Evolutionary conservation across 2,329 filamentous ascomycete genomes (phyloP).

Genomic region (Lecanicillium sp.): DNA sequence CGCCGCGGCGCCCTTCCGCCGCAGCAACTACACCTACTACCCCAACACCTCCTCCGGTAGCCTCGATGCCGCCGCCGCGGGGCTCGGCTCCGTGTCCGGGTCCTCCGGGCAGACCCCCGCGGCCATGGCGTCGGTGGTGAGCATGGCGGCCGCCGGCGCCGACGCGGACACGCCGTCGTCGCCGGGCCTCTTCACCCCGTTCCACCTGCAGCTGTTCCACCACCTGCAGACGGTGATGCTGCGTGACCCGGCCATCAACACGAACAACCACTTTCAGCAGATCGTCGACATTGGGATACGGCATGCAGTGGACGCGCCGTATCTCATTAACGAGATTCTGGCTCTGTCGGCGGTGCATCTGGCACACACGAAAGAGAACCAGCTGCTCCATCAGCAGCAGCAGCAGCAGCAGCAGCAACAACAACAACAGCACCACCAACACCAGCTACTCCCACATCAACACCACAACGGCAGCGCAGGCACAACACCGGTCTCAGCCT

Average conservation of each 20-base stretch:
- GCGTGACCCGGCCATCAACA: conserved; percentile 17
- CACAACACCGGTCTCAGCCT: conserved; percentile 17
- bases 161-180: conserved; percentile 13
- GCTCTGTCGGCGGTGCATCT: conserved; percentile 39
- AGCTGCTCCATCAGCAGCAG: conserved; percentile 11
- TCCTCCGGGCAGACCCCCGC: no score
- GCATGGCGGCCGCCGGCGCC: conserved; percentile 13
- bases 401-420: conserved; percentile 1
- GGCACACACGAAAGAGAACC: conserved; percentile 19
- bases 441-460: no score
- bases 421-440: background rate
- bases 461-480: background rate
- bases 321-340: conserved; percentile 41
- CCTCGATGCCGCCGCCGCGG: no score
- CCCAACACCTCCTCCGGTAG: no score
- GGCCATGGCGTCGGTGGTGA: background rate
- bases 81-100: no score
- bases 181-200: conserved; percentile 27
- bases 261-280: conserved; percentile 17
- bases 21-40: conserved; percentile 8
- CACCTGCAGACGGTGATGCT: conserved; percentile 27
- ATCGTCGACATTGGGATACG: conserved; percentile 28
- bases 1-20: background rate
- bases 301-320: conserved; percentile 32
- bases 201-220: conserved; percentile 35